Evolutionary conservation across 768 basidiomycete genomes (phyloP).

Genomic region (Trametes meyenii): DNA sequence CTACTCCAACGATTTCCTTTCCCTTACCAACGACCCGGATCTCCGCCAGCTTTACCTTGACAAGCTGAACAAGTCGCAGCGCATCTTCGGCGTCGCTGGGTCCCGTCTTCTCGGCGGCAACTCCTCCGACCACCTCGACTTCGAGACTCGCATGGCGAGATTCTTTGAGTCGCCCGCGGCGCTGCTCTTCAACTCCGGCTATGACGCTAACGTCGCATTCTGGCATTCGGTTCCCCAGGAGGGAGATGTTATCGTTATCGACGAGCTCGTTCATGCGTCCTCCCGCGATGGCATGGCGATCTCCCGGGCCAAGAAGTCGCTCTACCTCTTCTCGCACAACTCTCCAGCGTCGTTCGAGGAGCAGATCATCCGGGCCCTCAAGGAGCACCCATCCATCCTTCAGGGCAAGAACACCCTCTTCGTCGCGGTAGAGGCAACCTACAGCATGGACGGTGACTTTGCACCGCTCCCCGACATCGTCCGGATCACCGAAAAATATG

Average conservation of each 20-base stretch:
- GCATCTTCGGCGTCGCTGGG: conserved; percentile 50
- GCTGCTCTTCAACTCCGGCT: conserved; percentile 56
- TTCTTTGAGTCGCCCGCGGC: conserved; percentile 46
- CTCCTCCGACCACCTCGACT: conserved; percentile 39
- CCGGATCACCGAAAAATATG: conserved; percentile 37
- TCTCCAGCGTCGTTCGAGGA: conserved; percentile 39
- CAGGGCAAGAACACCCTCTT: conserved; percentile 42
- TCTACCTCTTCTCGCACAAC: conserved; percentile 50
- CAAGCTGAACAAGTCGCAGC: conserved; percentile 24
- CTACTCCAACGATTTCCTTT: conserved; percentile 56
- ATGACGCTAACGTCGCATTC: conserved; percentile 55
- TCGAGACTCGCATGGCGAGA: conserved; percentile 44
- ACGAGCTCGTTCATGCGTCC: conserved; percentile 56
- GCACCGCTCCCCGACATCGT: conserved; percentile 49
- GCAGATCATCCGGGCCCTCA: conserved; percentile 33
- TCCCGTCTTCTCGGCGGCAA: conserved; percentile 52
- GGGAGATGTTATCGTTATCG: conserved; percentile 52
- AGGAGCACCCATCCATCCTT: conserved; percentile 27
- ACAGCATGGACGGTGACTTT: conserved; percentile 66
- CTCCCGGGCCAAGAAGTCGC: conserved; percentile 34
- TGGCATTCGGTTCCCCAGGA: conserved; percentile 47
- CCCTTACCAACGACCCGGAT: conserved; percentile 39
- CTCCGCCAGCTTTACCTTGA: conserved; percentile 41
- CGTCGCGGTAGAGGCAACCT: conserved; percentile 55
- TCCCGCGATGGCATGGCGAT: conserved; percentile 54